phyloP scores from a whole-genome alignment of 371 early-diverging fungal genomes.

The Rhizopus sp. region DNA sequence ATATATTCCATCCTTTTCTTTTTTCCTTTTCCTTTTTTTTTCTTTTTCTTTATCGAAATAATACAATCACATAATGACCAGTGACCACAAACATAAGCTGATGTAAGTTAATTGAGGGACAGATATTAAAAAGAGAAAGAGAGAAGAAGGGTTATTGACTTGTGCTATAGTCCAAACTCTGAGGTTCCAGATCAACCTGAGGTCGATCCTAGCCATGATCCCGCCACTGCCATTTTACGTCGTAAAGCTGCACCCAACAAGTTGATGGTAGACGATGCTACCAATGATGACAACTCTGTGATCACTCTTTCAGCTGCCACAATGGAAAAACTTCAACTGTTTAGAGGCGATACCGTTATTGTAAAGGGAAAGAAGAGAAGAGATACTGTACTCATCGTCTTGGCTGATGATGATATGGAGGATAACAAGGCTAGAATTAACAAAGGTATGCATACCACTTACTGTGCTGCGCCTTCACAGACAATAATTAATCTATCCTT shows the following conservation, averaged over 20 bases:
- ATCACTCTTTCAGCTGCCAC: constrained; percentile 88
- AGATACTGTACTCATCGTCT: constrained; percentile 95
- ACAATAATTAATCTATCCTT: not conserved
- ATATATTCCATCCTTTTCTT: constrained; percentile 1
- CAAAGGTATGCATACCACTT: constrained; percentile 60
- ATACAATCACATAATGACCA: constrained; percentile 17
- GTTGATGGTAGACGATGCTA: constrained; percentile 96
- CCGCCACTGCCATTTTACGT: constrained; percentile 94
- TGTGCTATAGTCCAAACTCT: constrained; percentile 45
- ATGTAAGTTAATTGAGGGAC: constrained; percentile 17
- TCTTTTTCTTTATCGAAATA: constrained; percentile 9
- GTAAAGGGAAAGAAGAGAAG: constrained; percentile 99
- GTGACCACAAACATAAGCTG: constrained; percentile 26
- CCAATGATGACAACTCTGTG: constrained; percentile 96
- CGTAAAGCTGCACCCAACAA: constrained; percentile 96
- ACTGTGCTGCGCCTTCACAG: not conserved
- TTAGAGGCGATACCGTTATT: constrained; percentile 94
- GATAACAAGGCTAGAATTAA: constrained; percentile 94
- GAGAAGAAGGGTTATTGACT: not conserved
- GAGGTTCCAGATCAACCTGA: constrained; percentile 39
- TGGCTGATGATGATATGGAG: constrained; percentile 91
- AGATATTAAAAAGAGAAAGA: not conserved
- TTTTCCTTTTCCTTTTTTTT: constrained; percentile 6
- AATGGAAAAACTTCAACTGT: constrained; percentile 91
- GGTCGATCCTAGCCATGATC: constrained; percentile 72